phyloP scores from a whole-genome alignment of 192 early-diverging fungal species.

The Gryganskiella cystojenkinii region DNA sequence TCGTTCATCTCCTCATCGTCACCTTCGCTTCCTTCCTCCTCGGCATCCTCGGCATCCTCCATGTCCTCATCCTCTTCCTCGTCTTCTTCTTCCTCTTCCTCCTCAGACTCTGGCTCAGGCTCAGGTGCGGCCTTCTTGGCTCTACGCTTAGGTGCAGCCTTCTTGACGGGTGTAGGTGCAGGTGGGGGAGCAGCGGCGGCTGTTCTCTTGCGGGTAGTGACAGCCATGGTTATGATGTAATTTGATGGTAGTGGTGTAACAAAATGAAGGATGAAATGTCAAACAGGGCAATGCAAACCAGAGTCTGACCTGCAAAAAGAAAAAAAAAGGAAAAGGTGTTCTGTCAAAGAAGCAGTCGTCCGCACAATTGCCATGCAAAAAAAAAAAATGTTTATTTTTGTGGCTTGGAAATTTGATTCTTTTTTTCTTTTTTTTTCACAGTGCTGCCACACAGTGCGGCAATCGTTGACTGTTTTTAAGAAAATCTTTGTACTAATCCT shows the following conservation, averaged over 20 bases:
- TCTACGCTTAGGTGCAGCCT: constrained; percentile 15
- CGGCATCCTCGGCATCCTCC: background rate
- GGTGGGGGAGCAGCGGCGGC: background rate
- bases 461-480: too few species aligned
- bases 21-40: background rate
- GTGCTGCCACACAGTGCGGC: background rate
- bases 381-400: constrained; percentile 30
- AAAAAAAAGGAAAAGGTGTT: background rate
- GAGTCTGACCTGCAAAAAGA: background rate
- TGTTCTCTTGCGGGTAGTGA: constrained; percentile 32
- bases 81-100: constrained; percentile 1
- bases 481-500: too few species aligned
- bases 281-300: background rate
- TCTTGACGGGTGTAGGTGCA: constrained; percentile 8
- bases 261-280: background rate
- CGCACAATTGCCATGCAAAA: too few species aligned
- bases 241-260: too few species aligned
- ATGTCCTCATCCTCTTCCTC: background rate
- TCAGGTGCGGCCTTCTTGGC: constrained; percentile 19
- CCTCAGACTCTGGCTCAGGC: constrained; percentile 14
- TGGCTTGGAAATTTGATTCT: constrained; percentile 17
- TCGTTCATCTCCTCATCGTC: constrained; percentile 2
- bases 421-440: too few species aligned
- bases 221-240: too few species aligned
- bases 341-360: background rate